Evolutionary conservation across 208 protist genomes (phyloP).

Genomic region (Wallacemonas rigidus): DNA sequence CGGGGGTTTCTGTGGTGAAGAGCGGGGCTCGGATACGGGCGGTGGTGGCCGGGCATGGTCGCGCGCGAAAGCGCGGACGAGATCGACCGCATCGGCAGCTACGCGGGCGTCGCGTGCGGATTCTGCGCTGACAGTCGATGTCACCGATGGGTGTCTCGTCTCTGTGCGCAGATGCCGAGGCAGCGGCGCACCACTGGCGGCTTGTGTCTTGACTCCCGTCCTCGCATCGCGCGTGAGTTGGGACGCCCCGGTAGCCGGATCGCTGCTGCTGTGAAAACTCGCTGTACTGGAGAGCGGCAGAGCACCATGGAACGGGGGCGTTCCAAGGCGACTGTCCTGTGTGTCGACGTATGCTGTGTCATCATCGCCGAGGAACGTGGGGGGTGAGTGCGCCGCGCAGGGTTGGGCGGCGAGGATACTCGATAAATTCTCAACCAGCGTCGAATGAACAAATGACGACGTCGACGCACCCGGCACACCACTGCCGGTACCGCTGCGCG

Average conservation of each 20-base stretch:
- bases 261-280: constrained; percentile 6
- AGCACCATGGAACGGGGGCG: background rate
- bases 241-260: background rate
- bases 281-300: constrained; percentile 9
- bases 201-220: background rate
- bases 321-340: background rate
- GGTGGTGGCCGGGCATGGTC: background rate
- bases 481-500: background rate
- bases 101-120: background rate
- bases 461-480: background rate
- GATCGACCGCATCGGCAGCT: background rate
- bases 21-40: too few species aligned
- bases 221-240: background rate
- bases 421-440: constrained; percentile 5
- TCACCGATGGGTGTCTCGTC: too few species aligned
- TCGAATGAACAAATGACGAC: constrained; percentile 4
- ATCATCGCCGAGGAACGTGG: background rate
- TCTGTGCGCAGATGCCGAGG: too few species aligned
- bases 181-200: too few species aligned
- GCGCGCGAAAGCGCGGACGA: background rate
- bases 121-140: background rate
- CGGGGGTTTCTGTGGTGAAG: too few species aligned
- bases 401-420: constrained; percentile 13
- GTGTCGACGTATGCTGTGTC: background rate
- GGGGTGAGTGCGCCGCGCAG: constrained; percentile 9